These are phyloP conservation scores for Chiua sp. DNA, from an alignment of 1,284 basidiomycete genomes.

Conservation along the genomic window DNA sequence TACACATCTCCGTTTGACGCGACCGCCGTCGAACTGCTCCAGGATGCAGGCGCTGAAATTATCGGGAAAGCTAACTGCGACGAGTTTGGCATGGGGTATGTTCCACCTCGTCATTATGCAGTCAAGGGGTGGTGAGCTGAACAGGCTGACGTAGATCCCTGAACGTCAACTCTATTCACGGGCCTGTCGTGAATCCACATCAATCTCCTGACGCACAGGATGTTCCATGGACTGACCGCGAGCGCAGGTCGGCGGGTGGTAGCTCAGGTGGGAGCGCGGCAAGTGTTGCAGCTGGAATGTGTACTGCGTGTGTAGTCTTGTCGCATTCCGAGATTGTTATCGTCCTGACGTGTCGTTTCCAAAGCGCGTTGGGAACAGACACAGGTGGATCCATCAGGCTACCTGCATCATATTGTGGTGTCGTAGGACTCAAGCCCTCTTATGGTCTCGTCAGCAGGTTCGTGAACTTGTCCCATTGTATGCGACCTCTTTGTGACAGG, in stretches of 20 bases:
- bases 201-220: constrained; percentile 29
- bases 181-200: constrained; percentile 82
- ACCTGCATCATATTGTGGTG: constrained; percentile 93
- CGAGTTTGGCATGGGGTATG: constrained; percentile 98
- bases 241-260: constrained; percentile 76
- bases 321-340: not conserved
- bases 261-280: constrained; percentile 88
- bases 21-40: constrained; percentile 76
- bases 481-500: constrained; percentile 4
- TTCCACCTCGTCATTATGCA: constrained; percentile 8
- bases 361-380: constrained; percentile 90
- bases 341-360: constrained; percentile 16
- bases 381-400: constrained; percentile 95
- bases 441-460: constrained; percentile 91
- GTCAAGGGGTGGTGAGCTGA: not conserved
- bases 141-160: constrained; percentile 57
- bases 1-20: constrained; percentile 89
- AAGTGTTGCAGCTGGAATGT: constrained; percentile 79
- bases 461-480: constrained; percentile 9
- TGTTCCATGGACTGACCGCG: constrained; percentile 36
- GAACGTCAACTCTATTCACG: constrained; percentile 73
- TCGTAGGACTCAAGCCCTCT: constrained; percentile 93
- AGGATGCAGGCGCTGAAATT: constrained; percentile 71
- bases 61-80: constrained; percentile 95
- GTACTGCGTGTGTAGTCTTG: constrained; percentile 69